Percentiles rank a stretch among this genome's conserved stretches.
Conservation (phyloP, 1,284 basidiomycete genomes). For the Boletellus deceptivus region DNA sequence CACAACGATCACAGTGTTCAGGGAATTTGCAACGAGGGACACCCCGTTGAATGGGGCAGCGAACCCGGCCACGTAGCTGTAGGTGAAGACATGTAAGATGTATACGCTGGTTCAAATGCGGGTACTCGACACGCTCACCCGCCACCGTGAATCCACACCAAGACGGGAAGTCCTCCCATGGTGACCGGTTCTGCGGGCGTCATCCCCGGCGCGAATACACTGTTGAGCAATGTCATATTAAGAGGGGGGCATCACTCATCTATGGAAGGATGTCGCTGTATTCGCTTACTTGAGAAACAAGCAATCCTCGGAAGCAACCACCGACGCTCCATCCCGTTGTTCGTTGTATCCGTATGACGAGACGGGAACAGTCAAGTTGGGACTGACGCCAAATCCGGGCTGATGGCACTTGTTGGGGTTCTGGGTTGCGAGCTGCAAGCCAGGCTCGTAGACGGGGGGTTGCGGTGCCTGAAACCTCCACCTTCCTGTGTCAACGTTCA, state of each 20-base stretch:
- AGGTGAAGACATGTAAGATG: not conserved
- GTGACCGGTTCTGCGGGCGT: not conserved
- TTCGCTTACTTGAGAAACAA: constrained; percentile 22
- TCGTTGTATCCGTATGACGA: not conserved
- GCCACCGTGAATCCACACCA: constrained; percentile 26
- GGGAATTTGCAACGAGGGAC: constrained; percentile 18
- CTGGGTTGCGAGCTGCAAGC: constrained; percentile 14
- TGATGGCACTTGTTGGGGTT: constrained; percentile 18
- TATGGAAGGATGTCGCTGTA: not conserved
- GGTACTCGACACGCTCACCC: constrained; percentile 7
- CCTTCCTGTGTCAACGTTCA: not conserved
- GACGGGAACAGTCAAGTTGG: not conserved
- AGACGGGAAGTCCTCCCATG: constrained; percentile 8
- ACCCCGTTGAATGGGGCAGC: constrained; percentile 14
- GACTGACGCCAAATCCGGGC: not conserved
- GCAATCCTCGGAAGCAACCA: constrained; percentile 15
- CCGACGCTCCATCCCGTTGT: constrained; percentile 1
- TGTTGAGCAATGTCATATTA: no score
- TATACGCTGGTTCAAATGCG: no score
- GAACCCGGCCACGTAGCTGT: constrained; percentile 10
- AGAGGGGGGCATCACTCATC: no score
- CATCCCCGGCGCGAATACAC: constrained; percentile 14
- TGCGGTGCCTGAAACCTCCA: constrained; percentile 21
- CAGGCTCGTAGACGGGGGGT: not conserved
- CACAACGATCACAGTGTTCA: constrained; percentile 36